phyloP scores from a whole-genome alignment of 2,329 filamentous ascomycete genomes.

The Zarea fungicola region DNA sequence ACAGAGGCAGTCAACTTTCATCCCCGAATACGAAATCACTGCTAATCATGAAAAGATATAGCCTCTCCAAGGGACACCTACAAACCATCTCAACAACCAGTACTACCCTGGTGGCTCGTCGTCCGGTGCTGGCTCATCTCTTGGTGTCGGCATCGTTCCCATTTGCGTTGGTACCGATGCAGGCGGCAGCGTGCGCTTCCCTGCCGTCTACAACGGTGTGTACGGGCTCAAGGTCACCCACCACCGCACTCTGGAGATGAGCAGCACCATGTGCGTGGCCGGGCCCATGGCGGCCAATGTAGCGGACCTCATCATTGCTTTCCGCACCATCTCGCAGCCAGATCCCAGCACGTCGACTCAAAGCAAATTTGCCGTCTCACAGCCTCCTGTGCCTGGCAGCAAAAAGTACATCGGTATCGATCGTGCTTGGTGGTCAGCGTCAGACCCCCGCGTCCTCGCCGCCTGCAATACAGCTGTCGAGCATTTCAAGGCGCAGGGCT shows the following conservation, averaged over 20 bases:
- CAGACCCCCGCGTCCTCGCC: slow-evolving; percentile 57
- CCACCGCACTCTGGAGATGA: slow-evolving; percentile 57
- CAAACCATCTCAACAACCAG: slow-evolving; percentile 68
- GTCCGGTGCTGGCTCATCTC: slow-evolving; percentile 67
- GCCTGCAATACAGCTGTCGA: slow-evolving; percentile 59
- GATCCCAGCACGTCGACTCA: slow-evolving; percentile 59
- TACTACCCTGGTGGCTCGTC: slow-evolving; percentile 83
- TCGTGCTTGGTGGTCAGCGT: slow-evolving; percentile 41
- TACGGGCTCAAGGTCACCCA: slow-evolving; percentile 80
- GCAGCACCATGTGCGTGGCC: slow-evolving; percentile 54
- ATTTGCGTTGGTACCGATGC: slow-evolving; percentile 71
- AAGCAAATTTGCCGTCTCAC: slow-evolving; percentile 56
- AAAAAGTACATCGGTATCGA: slow-evolving; percentile 68
- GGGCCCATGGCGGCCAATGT: slow-evolving; percentile 74
- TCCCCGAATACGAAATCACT: too few species aligned
- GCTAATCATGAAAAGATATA: slow-evolving; percentile 35
- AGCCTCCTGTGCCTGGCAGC: slow-evolving; percentile 34
- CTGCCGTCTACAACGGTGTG: slow-evolving; percentile 68
- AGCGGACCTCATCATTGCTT: slow-evolving; percentile 74
- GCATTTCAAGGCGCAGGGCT: slow-evolving; percentile 47
- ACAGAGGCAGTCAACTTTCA: too few species aligned
- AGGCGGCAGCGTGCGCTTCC: slow-evolving; percentile 70
- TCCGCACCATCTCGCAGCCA: slow-evolving; percentile 70
- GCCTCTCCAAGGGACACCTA: slow-evolving; percentile 58
- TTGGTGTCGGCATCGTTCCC: slow-evolving; percentile 67